Evolutionary conservation across 345 rosid genomes (phyloP), one percentile per base, ranked within the genome.

Genomic region (Draba incana): DNA sequence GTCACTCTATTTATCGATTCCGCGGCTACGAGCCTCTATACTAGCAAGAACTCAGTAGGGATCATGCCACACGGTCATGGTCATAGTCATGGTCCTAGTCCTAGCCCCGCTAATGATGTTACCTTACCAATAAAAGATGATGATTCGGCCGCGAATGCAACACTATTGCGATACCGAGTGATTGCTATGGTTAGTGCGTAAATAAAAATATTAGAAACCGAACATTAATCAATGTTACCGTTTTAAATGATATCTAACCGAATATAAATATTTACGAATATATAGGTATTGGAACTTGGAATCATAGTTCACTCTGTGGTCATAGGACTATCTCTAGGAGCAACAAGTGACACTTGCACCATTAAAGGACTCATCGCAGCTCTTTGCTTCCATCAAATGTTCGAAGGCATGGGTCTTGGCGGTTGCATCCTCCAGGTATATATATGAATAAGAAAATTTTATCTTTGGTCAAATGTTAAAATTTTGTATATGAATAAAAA

Each of bases 401-500:
- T 88, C 47, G 97, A 88, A 80, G 95, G 97, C 46, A 88, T 83
- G 97, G 97, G 90, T 33, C 94, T 83, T 14, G 92, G 92, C 2
- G 94, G 94, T 20, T 84, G 97, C 86, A 90, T 90, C 50, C 82
- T 86, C 37, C 92, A 87, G 86, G 92, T 85, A 53, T 4, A 49
- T 35, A 31, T 39, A 42, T 52, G 10, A 11, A 49, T 37, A 50
- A 6, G 1, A 52, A 42, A 13, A 3, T 0, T 1, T 46, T 14
- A 20, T 37, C 10, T 13, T 23, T 25, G 1, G 25, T 1, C 41
- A 57, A 16, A 63, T 23, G 30, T 11, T 57, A n/a, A 49, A 47
- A 10, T 6, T 62, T 5, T 58, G 5, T 64, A 23, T 50, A 8
- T 51, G 42, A 10, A 44, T 13, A 44, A 57, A 16, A 7, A 3